Base-by-base conservation (phyloP, 192 early-diverging fungal species). In the Lobosporangium transversale region DNA sequence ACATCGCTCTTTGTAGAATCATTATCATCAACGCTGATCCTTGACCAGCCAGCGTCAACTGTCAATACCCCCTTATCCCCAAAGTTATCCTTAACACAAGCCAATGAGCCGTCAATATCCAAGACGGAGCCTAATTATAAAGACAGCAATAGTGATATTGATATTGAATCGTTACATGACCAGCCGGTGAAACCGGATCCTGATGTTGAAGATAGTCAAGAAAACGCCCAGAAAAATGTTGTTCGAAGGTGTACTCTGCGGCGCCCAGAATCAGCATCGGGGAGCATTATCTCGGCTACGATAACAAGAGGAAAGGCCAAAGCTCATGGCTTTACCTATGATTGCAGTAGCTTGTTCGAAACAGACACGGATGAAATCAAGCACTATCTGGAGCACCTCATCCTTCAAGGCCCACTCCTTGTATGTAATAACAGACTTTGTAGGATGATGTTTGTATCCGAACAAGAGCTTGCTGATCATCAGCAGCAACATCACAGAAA, bases 371-470 rank as follows among this genome's bases (percentile, higher is more conserved):
- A 29, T 8, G 37, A 59, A 1, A 54, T 69, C 43, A 27, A 43
- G 0, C 58, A 69, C 23, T 61, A 61, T 20, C 29, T 59, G 4
- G 27, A 43, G 18, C 67, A 69, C 29, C 21, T 69, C 20, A 20
- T 37, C 1, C n/a, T 27, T 2, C 29, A 47, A 7, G 49, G 48
- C 7, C 30, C 58, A 15, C 15, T 37, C 1, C 4, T 53, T 4
- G 29, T 37, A 24, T 69, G 67, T 30, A 14, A 27, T 1, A n/a
- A 51, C 23, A 48, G 5, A 4, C 32, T 15, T 0, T 69, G 67
- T 30, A 29, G 58, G 20, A 69, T 61, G 57, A 24, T 35, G 4
- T 33, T 61, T 17, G 10, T 61, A 18, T 36, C 49, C 1, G 52
- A 54, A 11, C 10, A 14, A 8, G 48, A 54, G 8, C 1, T 69